phyloP scores from a whole-genome alignment of 352 stramenopile genomes.

The Phytopythium chamaehyphon region DNA sequence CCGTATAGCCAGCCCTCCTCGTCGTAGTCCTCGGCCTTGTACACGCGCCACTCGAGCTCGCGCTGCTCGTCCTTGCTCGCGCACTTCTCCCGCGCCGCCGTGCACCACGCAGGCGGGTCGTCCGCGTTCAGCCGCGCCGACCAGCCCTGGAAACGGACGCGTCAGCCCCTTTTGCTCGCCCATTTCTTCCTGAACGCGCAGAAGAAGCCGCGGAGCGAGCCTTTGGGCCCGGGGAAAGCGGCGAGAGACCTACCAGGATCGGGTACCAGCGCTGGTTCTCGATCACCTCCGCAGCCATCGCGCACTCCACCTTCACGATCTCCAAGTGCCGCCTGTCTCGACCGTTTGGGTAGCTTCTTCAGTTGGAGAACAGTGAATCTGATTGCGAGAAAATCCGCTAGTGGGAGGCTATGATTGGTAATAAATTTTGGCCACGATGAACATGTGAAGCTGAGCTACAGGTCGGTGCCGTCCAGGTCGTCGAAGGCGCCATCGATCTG shows the following conservation, averaged over 20 bases:
- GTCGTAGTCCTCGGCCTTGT: conserved; percentile 83
- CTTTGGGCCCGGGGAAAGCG: conserved; percentile 2
- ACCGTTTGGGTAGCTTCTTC: conserved; percentile 9
- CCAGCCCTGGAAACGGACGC: conserved; percentile 50
- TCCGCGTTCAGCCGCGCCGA: conserved; percentile 58
- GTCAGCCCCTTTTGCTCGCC: no score
- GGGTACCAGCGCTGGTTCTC: conserved; percentile 87
- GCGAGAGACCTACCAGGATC: conserved; percentile 42
- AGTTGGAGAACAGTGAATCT: conserved; percentile 10
- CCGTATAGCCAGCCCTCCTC: conserved; percentile 84
- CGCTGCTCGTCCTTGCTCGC: conserved; percentile 52
- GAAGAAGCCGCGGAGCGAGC: no score
- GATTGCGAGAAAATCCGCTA: conserved; percentile 4
- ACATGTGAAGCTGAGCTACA: conserved; percentile 19
- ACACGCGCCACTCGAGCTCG: conserved; percentile 70
- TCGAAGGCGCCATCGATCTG: conserved; percentile 67
- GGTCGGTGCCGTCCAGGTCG: conserved; percentile 35
- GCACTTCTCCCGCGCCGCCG: conserved; percentile 31
- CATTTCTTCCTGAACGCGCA: no score
- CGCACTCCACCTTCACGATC: background rate
- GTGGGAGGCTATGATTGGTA: no score
- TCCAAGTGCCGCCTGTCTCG: conserved; percentile 2
- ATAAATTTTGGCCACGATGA: no score
- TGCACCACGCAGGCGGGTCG: conserved; percentile 71
- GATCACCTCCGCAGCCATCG: conserved; percentile 62